Conservation (phyloP, 2,329 filamentous ascomycete genomes). For the Clonostachys byssicola region DNA sequence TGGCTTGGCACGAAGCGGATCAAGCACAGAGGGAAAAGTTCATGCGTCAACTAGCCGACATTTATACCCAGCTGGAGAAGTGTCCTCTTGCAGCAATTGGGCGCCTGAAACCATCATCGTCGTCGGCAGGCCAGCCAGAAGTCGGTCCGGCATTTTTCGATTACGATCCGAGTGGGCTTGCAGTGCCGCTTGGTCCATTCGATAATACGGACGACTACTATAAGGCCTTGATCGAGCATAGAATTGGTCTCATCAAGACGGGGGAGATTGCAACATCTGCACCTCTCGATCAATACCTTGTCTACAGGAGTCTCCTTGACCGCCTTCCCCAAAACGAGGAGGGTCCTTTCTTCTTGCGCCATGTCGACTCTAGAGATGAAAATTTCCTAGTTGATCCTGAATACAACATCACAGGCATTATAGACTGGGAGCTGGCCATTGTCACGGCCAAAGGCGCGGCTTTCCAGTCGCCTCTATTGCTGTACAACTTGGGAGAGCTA, state of each 20-base stretch:
- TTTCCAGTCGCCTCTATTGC: no score
- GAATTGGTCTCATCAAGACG: conserved; percentile 25
- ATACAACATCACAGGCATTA: conserved; percentile 40
- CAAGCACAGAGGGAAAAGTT: conserved; percentile 24
- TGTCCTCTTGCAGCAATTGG: conserved; percentile 20
- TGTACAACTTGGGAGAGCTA: no score
- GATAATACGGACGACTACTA: conserved; percentile 26
- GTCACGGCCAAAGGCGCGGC: no score
- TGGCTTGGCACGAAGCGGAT: conserved; percentile 23
- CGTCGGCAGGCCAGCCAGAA: conserved; percentile 25
- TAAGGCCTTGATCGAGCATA: conserved; percentile 21
- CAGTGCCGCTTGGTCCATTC: conserved; percentile 29
- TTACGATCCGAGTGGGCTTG: conserved; percentile 6
- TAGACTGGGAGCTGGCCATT: conserved; percentile 34
- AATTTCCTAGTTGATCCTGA: conserved; percentile 40
- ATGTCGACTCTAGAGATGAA: conserved; percentile 37
- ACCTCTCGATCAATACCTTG: conserved; percentile 28
- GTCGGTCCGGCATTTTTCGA: conserved; percentile 10
- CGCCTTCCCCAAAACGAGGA: conserved; percentile 6
- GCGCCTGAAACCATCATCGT: conserved; percentile 6
- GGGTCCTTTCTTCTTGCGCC: conserved; percentile 34
- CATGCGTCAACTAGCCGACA: conserved; percentile 28
- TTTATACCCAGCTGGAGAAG: conserved; percentile 29
- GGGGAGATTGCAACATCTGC: conserved; percentile 26
- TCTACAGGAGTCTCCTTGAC: conserved; percentile 35